Evolutionary conservation across 2,329 filamentous ascomycete genomes (phyloP), one percentile per base, ranked within the genome.

Genomic region (Bipolaris bicolor): DNA sequence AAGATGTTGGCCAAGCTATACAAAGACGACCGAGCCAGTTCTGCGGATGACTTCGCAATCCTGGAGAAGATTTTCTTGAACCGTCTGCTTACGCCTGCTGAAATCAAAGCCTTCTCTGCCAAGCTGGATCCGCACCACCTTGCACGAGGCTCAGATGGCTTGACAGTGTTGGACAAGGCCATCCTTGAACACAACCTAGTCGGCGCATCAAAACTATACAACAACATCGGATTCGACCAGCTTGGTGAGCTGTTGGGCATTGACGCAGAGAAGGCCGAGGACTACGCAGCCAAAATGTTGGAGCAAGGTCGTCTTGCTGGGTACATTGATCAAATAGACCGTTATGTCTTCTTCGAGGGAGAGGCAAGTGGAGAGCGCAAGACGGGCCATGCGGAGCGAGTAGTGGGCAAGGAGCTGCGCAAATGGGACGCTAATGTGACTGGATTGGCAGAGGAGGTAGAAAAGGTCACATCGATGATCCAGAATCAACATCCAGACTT

Each of bases 11-110:
- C 88, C 4, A 88, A 90, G 51, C 81, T 99, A 13, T 97, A 97
- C 84, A 97, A 96, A 77, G 95, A 99, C 76, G 95, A 98, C 64
- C 86, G 95, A 29, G 85, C 91, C 0, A 81, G 83, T 3, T 85
- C 88, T 48, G 85, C 95, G 2, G 86, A 89, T 31, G 91, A 98
- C 78, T 94, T 90, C 72, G 83, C 87, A 47, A 97, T 99, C 52
- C 81, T 99, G 13, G 95, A 98, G 81, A 98, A 98, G 82, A 98
- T 99, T 86, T 97, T 96, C 76, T 83, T 98, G 47, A 92, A 98
- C 76, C 87, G 93, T 5, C 82, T 99, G 3, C 83, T 99, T 47
- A 86, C 86, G 0, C 86, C 89, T 0, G 84, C 83, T n/a, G 95
- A 99, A 78, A 92, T 97, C 40, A 86, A 88, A 36, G 88, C 90